These are phyloP conservation scores for carrot (Daucus carota) DNA, from an alignment of 129 eudicot species.

Conservation along the genomic window DNA sequence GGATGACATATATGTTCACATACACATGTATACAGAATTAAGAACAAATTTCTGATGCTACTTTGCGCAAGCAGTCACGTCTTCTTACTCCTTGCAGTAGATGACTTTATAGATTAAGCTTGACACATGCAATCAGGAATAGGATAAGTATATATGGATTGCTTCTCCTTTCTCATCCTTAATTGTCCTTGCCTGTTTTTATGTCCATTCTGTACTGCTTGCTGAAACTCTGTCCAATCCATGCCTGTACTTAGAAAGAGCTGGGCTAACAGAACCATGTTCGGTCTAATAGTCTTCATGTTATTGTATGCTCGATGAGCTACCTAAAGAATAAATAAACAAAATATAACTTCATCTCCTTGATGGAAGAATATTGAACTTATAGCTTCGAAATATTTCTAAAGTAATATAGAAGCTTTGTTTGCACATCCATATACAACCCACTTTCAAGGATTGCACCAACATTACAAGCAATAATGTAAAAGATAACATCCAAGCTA, in stretches of 20 bases:
- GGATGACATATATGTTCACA: background rate
- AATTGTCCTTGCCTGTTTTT: slow-evolving; percentile 82
- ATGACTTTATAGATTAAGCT: slow-evolving; percentile 13
- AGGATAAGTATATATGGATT: slow-evolving; percentile 87
- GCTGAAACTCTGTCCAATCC: slow-evolving; percentile 60
- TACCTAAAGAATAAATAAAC: slow-evolving; percentile 26
- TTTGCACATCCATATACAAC: background rate
- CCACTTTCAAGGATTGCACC: background rate
- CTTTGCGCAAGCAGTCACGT: background rate
- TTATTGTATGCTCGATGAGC: slow-evolving; percentile 76
- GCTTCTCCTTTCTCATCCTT: slow-evolving; percentile 58
- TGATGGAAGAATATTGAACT: background rate
- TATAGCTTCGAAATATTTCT: background rate
- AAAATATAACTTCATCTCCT: background rate
- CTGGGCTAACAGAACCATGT: slow-evolving; percentile 68
- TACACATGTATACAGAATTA: background rate
- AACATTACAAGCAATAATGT: background rate
- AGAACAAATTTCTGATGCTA: background rate
- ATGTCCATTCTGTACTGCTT: slow-evolving; percentile 64
- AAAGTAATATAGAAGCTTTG: background rate
- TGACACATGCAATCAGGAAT: slow-evolving; percentile 95
- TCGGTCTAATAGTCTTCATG: slow-evolving; percentile 74
- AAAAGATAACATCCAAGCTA: background rate
- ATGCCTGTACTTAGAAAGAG: slow-evolving; percentile 68
- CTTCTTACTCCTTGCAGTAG: background rate